Evolutionary conservation across 495 filamentous ascomycete species (phyloP).

Genomic region (Xylaria bambusicola): DNA sequence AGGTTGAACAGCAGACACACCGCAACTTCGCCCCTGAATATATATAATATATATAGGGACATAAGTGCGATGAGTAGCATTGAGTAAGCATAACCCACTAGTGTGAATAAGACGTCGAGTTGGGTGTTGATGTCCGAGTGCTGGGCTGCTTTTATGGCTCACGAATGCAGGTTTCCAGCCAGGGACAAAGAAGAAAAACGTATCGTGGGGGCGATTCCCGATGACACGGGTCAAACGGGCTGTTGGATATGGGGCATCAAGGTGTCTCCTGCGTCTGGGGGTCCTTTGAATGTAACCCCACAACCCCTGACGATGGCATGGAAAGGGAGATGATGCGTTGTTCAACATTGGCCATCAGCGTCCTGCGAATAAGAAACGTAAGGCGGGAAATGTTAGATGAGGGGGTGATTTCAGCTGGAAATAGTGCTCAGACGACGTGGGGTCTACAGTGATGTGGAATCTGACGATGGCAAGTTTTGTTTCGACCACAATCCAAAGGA

Average conservation of each 20-base stretch:
- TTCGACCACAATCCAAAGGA: background rate
- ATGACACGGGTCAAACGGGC: conserved; percentile 18
- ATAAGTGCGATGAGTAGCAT: background rate
- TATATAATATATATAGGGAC: background rate
- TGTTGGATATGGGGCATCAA: conserved; percentile 13
- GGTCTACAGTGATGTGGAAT: background rate
- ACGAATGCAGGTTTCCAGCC: conserved; percentile 10
- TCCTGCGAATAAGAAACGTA: conserved; percentile 4
- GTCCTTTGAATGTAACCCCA: conserved; percentile 10
- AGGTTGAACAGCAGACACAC: conserved; percentile 2
- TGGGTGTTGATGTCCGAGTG: background rate
- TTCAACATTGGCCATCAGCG: conserved; percentile 7
- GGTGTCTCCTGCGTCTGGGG: conserved; percentile 5
- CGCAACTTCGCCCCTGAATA: conserved; percentile 15
- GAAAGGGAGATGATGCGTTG: conserved; percentile 18
- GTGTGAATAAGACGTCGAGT: conserved; percentile 2
- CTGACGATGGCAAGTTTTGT: background rate
- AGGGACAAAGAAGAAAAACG: background rate
- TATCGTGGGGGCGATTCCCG: conserved; percentile 19
- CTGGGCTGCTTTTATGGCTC: conserved; percentile 3
- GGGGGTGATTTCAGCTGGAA: conserved; percentile 11
- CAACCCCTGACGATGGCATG: conserved; percentile 16
- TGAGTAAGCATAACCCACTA: background rate
- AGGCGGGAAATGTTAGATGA: background rate
- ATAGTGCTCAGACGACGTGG: background rate